phyloP scores from a whole-genome alignment of 768 basidiomycete genomes.

The Tremella mesenterica region DNA sequence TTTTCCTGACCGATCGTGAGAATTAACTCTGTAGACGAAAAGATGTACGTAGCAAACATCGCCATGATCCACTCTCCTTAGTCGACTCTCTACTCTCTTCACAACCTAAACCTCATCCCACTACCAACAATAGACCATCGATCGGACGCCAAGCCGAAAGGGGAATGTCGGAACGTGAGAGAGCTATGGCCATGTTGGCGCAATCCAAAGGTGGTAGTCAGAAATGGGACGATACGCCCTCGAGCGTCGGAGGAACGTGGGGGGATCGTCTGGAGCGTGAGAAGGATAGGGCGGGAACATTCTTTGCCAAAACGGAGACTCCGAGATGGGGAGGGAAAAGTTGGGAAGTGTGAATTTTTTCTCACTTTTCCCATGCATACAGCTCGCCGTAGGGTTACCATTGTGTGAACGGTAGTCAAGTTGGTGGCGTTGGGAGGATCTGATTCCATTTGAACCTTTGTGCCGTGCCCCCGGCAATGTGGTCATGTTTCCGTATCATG shows the following conservation, averaged over 20 bases:
- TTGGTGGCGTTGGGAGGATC: too few relatives aligned
- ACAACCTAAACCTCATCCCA: neutral
- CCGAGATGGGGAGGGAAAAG: neutral
- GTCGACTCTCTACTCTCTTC: constrained; percentile 27
- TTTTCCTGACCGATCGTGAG: neutral
- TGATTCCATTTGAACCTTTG: too few relatives aligned
- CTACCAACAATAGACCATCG: neutral
- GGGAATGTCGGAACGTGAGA: constrained; percentile 31
- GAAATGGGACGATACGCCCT: constrained; percentile 33
- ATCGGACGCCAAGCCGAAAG: neutral
- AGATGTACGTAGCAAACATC: constrained; percentile 32
- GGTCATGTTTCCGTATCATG: too few relatives aligned
- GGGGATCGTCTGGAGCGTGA: constrained; percentile 33
- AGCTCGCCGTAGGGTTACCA: too few relatives aligned
- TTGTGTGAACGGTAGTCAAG: too few relatives aligned
- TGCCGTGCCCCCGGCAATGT: too few relatives aligned
- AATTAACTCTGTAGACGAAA: constrained; percentile 26
- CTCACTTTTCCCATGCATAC: too few relatives aligned
- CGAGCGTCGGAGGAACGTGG: constrained; percentile 19
- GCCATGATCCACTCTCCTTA: constrained; percentile 38
- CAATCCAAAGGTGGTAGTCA: constrained; percentile 14
- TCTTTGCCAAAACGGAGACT: neutral
- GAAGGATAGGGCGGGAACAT: constrained; percentile 28
- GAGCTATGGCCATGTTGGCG: constrained; percentile 37
- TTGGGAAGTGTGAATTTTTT: neutral